A percentile compares a stretch with the other conserved stretches of the same genome.
phyloP scores from a whole-genome alignment of 768 basidiomycete species.

The Amanita rubescens region DNA sequence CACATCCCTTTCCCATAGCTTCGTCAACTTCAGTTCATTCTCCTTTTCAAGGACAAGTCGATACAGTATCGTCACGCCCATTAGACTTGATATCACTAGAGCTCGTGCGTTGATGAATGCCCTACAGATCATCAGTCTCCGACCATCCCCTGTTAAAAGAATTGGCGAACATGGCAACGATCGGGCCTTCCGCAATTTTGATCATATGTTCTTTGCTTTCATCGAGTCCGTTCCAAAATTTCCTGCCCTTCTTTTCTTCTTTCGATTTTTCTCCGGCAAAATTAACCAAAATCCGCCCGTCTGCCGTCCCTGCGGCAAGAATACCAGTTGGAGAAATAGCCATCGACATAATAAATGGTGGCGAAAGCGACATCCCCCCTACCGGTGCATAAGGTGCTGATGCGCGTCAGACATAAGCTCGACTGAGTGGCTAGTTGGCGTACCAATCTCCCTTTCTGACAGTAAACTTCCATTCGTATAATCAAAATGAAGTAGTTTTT shows the following conservation, averaged over 20 bases:
- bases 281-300: constrained; percentile 67
- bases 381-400: constrained; percentile 32
- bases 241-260: constrained; percentile 25
- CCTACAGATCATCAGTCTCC: constrained; percentile 24
- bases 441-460: constrained; percentile 56
- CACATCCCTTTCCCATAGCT: constrained; percentile 40
- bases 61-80: constrained; percentile 50
- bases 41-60: constrained; percentile 22
- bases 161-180: constrained; percentile 56
- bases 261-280: constrained; percentile 53
- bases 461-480: constrained; percentile 45
- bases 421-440: constrained; percentile 9
- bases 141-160: constrained; percentile 1
- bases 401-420: constrained; percentile 1
- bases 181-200: constrained; percentile 63
- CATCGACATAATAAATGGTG: constrained; percentile 65
- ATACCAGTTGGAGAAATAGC: constrained; percentile 52
- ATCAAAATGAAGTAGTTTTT: constrained; percentile 61
- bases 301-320: constrained; percentile 67
- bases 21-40: constrained; percentile 32
- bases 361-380: constrained; percentile 53
- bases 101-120: constrained; percentile 39
- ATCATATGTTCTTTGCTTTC: constrained; percentile 34
- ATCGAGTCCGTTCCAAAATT: constrained; percentile 69
- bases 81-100: constrained; percentile 51